Evolutionary conservation across 139 green algal species (phyloP), one percentile per base, ranked within the genome.

Genomic region (Limnomonas spitsbergensis): DNA sequence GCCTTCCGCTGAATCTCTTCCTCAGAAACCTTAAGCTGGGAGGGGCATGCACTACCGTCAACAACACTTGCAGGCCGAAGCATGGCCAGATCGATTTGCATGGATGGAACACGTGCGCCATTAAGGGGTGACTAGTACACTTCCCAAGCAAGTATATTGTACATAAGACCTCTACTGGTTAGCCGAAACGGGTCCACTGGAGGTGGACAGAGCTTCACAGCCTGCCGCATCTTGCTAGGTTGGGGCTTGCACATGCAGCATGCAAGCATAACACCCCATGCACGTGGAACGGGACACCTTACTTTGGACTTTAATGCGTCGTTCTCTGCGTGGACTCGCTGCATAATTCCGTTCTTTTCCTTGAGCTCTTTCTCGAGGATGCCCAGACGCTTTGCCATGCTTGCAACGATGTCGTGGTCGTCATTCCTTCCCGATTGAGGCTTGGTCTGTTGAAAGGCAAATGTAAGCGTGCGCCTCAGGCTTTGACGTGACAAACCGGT

Each of bases 341-440:
- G 36, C 32, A 86, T 38, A 4, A 74, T 52, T 14, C 2, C 29
- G 31, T 66, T 78, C 4, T 66, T 52, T 39, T 80, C 75, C 69
- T 74, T 73, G 37, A 82, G 36, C n/a, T 82, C 75, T 27, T 77
- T 56, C 54, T 87, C 82, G 42, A 87, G 38, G 1, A 66, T 34
- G 26, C 24, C 70, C n/a, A 87, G 38, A 2, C 82, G 78, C 54
- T 87, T 87, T 29, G 82, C 82, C 78, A 87, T 83, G 24, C 73
- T 77, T 4, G 82, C 67, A 35, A 87, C 56, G 26, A 87, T 74
- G 52, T 87, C 82, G 0, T 53, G 37, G 2, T 76, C 74, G 1
- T 81, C 82, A 36, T 31, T 4, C 9, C 36, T 72, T 29, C 31
- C 34, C 1, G 35, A 20, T 1, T 39, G 3, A 4, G 38, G 3